Percentiles rank a stretch among this genome's conserved stretches.
Conservation (phyloP, 2,329 filamentous ascomycete genomes). For the Trichoderma koningii region DNA sequence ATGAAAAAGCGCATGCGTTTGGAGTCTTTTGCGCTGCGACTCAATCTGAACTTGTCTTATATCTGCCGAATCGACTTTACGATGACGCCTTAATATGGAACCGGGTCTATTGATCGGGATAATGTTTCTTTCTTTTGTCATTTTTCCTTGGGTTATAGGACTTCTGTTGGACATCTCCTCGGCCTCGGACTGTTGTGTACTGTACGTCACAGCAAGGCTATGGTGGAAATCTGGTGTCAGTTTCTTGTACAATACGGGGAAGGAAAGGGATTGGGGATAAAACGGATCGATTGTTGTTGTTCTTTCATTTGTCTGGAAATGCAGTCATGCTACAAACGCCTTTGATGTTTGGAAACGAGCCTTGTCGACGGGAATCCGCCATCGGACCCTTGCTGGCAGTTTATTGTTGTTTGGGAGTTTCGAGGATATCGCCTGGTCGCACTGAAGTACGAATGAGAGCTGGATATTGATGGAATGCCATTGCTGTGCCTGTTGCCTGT, state of each 20-base stretch:
- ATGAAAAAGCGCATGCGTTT: conserved; percentile 38
- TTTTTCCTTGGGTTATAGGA: conserved; percentile 10
- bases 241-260: conserved; percentile 27
- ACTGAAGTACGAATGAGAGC: conserved; percentile 33
- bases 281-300: conserved; percentile 15
- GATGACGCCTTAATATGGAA: conserved; percentile 24
- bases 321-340: conserved; percentile 19
- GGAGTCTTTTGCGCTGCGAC: not conserved
- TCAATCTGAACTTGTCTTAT: conserved; percentile 20
- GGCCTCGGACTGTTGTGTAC: conserved; percentile 11
- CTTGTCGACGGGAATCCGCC: conserved; percentile 11
- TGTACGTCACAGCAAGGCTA: conserved; percentile 18
- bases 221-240: conserved; percentile 25
- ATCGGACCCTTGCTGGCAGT: conserved; percentile 13
- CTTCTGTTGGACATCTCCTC: conserved; percentile 6
- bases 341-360: conserved; percentile 23
- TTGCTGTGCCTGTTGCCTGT: not conserved
- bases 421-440: conserved; percentile 28
- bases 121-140: conserved; percentile 23
- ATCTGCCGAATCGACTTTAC: conserved; percentile 14
- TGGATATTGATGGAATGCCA: not conserved
- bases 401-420: conserved; percentile 26
- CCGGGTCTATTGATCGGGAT: conserved; percentile 24
- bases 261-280: conserved; percentile 24
- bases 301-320: conserved; percentile 20